phyloP scores from a whole-genome alignment of 2,329 filamentous ascomycete genomes.

The Fusarium sp. region DNA sequence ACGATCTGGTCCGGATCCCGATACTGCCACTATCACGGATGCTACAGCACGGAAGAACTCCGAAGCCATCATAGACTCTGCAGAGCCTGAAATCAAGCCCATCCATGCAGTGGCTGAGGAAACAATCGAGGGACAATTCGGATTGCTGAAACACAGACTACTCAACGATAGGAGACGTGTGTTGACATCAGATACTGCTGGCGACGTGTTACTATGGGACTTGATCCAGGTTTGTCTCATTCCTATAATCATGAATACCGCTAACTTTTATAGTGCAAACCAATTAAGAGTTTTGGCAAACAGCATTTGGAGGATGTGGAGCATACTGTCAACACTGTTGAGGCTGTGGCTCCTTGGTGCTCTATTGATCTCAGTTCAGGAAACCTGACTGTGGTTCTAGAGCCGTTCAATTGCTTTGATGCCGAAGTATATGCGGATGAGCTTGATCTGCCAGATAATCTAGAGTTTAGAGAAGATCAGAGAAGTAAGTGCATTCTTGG shows the following conservation, averaged over 20 bases:
- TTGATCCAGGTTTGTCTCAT: slow-evolving; percentile 76
- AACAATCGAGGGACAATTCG: slow-evolving; percentile 94
- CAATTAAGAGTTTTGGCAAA: slow-evolving; percentile 93
- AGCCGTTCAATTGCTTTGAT: slow-evolving; percentile 97
- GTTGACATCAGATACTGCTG: slow-evolving; percentile 92
- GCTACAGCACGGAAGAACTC: slow-evolving; percentile 56
- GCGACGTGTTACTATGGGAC: slow-evolving; percentile 96
- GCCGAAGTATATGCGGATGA: slow-evolving; percentile 98
- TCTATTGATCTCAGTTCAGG: slow-evolving; percentile 94
- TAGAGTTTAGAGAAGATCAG: slow-evolving; percentile 92
- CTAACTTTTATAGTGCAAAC: slow-evolving; percentile 73
- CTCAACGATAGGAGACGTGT: slow-evolving; percentile 92
- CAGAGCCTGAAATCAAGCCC: slow-evolving; percentile 62
- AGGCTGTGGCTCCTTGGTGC: slow-evolving; percentile 96
- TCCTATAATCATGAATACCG: too few relatives aligned
- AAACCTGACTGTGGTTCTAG: slow-evolving; percentile 88
- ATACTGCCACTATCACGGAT: slow-evolving; percentile 65
- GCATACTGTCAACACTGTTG: slow-evolving; percentile 84
- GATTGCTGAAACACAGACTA: slow-evolving; percentile 91
- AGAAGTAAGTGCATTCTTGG: slow-evolving; percentile 73
- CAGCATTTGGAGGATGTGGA: slow-evolving; percentile 93
- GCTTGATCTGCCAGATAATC: slow-evolving; percentile 76
- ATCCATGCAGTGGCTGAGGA: slow-evolving; percentile 78
- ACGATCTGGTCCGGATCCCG: slow-evolving; percentile 64
- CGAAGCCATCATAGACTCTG: slow-evolving; percentile 47